These are phyloP conservation scores for Calonectria fujianensis DNA, from an alignment of 2,329 filamentous ascomycete genomes.

Conservation along the genomic window DNA sequence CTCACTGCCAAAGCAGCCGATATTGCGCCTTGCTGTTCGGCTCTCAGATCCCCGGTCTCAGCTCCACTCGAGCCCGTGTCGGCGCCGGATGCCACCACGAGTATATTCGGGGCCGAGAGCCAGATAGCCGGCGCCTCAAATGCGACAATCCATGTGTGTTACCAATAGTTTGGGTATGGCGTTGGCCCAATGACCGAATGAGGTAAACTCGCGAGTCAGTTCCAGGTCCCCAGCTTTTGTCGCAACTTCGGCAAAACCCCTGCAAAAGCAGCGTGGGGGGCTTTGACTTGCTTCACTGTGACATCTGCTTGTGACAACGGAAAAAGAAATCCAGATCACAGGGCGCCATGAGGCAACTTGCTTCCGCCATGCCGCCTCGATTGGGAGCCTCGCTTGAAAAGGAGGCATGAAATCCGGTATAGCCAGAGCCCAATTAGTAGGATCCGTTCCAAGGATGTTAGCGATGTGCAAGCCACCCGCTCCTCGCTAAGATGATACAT, in stretches of 20 bases:
- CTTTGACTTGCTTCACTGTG: conserved; percentile 32
- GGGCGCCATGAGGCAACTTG: conserved; percentile 5
- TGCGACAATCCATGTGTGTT: conserved; percentile 25
- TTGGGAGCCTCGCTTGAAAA: conserved; percentile 9
- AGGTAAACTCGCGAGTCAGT: conserved; percentile 27
- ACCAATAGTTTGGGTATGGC: conserved; percentile 37
- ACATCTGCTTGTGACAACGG: conserved; percentile 21
- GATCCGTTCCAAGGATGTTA: conserved; percentile 14
- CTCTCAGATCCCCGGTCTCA: background rate
- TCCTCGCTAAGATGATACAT: conserved; percentile 26
- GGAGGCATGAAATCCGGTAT: conserved; percentile 13
- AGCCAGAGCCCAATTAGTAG: conserved; percentile 22
- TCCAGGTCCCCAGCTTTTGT: conserved; percentile 42
- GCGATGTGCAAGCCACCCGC: conserved; percentile 37
- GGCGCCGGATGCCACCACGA: conserved; percentile 35
- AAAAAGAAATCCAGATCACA: conserved; percentile 18
- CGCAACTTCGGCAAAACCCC: conserved; percentile 38
- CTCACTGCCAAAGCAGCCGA: background rate
- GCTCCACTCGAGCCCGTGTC: conserved; percentile 33
- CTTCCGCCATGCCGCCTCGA: conserved; percentile 14
- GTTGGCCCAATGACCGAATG: conserved; percentile 25
- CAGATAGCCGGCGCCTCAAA: conserved; percentile 30
- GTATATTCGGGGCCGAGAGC: conserved; percentile 15
- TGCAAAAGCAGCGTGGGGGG: conserved; percentile 36
- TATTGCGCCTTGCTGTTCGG: background rate